These are phyloP conservation scores for Phialocephala sp. DNA, from an alignment of 2,329 filamentous ascomycete genomes.

Conservation along the genomic window DNA sequence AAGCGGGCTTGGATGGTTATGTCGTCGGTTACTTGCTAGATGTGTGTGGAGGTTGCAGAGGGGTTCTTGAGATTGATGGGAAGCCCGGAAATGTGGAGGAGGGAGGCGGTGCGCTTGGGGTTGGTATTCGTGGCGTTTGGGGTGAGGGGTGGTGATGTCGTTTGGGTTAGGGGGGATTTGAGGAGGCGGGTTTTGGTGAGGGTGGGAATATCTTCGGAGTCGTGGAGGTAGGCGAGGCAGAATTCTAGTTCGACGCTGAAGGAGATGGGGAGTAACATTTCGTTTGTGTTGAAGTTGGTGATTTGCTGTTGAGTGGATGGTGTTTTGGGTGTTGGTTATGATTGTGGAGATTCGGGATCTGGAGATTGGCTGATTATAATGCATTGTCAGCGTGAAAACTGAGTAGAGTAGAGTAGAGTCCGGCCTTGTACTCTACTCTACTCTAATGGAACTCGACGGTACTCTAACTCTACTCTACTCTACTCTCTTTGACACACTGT, in stretches of 20 bases:
- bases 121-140: neutral
- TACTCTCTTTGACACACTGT: too few relatives aligned
- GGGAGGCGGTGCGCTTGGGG: neutral
- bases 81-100: neutral
- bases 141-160: neutral
- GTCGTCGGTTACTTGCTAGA: neutral
- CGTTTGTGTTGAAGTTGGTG: neutral
- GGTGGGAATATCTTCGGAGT: neutral
- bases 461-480: too few relatives aligned
- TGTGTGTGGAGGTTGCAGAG: neutral
- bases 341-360: neutral
- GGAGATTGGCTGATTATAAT: neutral
- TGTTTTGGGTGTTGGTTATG: neutral
- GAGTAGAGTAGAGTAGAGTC: too few relatives aligned
- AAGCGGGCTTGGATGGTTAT: neutral
- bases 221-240: neutral
- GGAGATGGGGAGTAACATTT: slow-evolving; percentile 1
- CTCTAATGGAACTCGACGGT: too few relatives aligned
- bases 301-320: neutral
- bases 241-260: slow-evolving; percentile 6
- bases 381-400: too few relatives aligned
- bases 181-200: neutral
- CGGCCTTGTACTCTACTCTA: too few relatives aligned
- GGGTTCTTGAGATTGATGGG: neutral
- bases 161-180: neutral